A percentile compares a stretch with the other conserved stretches of the same genome.
These are phyloP conservation scores for Candida tunisiensis DNA, from an alignment of 1,139 yeast species.

Conservation along the genomic window DNA sequence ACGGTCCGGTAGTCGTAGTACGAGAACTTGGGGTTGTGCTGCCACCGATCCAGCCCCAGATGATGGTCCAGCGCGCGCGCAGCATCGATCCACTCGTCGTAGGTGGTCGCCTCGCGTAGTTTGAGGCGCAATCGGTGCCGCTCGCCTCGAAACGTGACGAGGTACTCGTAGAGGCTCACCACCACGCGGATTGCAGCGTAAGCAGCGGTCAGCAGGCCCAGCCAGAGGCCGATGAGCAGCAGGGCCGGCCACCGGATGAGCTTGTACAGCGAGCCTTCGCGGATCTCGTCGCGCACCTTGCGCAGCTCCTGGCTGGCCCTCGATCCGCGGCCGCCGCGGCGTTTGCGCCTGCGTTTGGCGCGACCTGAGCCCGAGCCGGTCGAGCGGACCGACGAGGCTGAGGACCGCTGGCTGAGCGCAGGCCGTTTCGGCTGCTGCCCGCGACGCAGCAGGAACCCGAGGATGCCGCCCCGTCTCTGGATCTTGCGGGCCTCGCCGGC, in stretches of 20 bases:
- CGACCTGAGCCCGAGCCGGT: no score
- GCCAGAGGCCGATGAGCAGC: slow-evolving; percentile 35
- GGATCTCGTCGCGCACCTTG: slow-evolving; percentile 6
- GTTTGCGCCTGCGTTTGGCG: slow-evolving; percentile 9
- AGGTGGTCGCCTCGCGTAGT: slow-evolving; percentile 31
- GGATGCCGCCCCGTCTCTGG: no score
- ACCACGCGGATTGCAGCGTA: slow-evolving; percentile 41
- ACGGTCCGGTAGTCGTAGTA: slow-evolving; percentile 56
- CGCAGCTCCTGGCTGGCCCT: no score
- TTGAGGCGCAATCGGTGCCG: slow-evolving; percentile 32
- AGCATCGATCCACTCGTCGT: slow-evolving; percentile 44
- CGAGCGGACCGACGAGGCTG: no score
- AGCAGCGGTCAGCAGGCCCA: slow-evolving; percentile 28
- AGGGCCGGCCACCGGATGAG: slow-evolving; percentile 53
- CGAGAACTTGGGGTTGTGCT: slow-evolving; percentile 39
- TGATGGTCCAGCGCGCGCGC: slow-evolving; percentile 42
- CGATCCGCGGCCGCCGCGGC: not conserved
- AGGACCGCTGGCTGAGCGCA: no score
- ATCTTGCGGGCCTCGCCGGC: no score
- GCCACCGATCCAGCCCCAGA: slow-evolving; percentile 50
- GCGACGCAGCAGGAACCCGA: no score
- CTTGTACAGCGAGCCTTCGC: slow-evolving; percentile 29
- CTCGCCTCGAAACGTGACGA: slow-evolving; percentile 36
- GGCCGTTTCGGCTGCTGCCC: no score
- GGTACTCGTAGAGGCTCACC: slow-evolving; percentile 47